phyloP scores from a whole-genome alignment of 2,329 filamentous ascomycete species.

The Ophiocordyceps polyrhachis-furcata region DNA sequence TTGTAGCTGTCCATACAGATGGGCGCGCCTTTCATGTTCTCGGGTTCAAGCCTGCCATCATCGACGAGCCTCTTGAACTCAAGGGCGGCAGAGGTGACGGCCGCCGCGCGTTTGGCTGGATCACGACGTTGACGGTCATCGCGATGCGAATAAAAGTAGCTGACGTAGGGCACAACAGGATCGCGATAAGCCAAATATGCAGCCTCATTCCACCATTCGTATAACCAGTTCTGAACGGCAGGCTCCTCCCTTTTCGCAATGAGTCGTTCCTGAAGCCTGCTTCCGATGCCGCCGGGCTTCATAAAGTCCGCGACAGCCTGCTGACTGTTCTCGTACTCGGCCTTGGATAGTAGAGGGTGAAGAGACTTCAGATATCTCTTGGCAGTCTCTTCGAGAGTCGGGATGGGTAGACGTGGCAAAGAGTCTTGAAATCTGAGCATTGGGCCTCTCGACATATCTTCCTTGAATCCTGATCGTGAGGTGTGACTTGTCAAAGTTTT shows the following conservation, averaged over 20 bases:
- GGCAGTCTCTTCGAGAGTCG: conserved; percentile 66
- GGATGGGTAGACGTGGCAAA: conserved; percentile 62
- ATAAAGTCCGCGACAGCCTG: conserved; percentile 79
- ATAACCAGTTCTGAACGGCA: conserved; percentile 78
- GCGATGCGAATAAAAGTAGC: conserved; percentile 97
- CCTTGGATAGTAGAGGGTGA: conserved; percentile 49
- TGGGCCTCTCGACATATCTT: conserved; percentile 59
- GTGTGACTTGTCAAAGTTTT: background rate
- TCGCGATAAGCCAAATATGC: conserved; percentile 90
- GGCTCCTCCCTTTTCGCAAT: conserved; percentile 62
- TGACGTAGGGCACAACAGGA: conserved; percentile 92
- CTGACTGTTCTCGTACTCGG: conserved; percentile 54
- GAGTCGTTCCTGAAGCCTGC: conserved; percentile 74
- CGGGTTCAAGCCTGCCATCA: conserved; percentile 64
- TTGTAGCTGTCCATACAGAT: conserved; percentile 98
- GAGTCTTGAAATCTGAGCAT: conserved; percentile 79
- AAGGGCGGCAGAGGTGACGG: conserved; percentile 66
- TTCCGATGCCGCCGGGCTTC: conserved; percentile 66
- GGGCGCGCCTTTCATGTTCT: conserved; percentile 96
- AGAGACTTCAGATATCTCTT: conserved; percentile 65
- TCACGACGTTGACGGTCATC: conserved; percentile 79
- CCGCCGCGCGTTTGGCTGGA: conserved; percentile 82
- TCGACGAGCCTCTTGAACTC: conserved; percentile 95
- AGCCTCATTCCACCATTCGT: conserved; percentile 95
- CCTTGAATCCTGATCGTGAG: conserved; percentile 46